Evolutionary conservation across 805 yeast species (phyloP).

Genomic region (Isabelozyma gotoi): DNA sequence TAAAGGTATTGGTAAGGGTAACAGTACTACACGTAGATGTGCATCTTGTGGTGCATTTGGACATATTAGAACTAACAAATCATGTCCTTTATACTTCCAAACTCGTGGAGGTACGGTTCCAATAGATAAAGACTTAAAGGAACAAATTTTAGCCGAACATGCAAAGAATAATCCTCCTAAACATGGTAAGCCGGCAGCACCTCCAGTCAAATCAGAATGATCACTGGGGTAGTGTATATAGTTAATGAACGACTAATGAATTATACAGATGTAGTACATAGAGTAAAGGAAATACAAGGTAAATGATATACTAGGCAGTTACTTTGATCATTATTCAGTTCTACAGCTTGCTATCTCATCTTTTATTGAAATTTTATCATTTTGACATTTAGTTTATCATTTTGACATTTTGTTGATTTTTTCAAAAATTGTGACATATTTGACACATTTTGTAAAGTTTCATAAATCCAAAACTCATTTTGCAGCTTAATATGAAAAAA

Average conservation of each 20-base stretch:
- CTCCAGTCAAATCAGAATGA: background rate
- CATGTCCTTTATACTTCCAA: slow-evolving; percentile 78
- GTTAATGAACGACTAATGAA: background rate
- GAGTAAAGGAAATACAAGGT: too few relatives aligned
- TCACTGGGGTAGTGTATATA: background rate
- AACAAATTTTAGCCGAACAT: background rate
- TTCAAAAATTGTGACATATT: background rate
- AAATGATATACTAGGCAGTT: too few relatives aligned
- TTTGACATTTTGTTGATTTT: too few relatives aligned
- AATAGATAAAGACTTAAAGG: background rate
- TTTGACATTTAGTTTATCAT: background rate
- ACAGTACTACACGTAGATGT: slow-evolving; percentile 77
- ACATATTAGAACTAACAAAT: slow-evolving; percentile 86
- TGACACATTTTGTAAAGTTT: background rate
- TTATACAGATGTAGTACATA: too few relatives aligned
- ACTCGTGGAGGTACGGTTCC: slow-evolving; percentile 28
- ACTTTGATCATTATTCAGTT: too few relatives aligned
- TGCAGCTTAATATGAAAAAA: too few relatives aligned
- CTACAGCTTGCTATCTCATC: background rate
- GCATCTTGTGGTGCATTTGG: slow-evolving; percentile 95
- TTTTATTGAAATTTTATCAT: background rate
- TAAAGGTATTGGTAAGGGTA: slow-evolving; percentile 73
- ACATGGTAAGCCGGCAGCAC: background rate
- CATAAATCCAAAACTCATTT: too few relatives aligned
- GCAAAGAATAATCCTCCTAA: background rate